Percentiles rank a stretch among this genome's conserved stretches.
Conservation (phyloP, 805 yeast species). For the Maudiozyma barnettii region DNA sequence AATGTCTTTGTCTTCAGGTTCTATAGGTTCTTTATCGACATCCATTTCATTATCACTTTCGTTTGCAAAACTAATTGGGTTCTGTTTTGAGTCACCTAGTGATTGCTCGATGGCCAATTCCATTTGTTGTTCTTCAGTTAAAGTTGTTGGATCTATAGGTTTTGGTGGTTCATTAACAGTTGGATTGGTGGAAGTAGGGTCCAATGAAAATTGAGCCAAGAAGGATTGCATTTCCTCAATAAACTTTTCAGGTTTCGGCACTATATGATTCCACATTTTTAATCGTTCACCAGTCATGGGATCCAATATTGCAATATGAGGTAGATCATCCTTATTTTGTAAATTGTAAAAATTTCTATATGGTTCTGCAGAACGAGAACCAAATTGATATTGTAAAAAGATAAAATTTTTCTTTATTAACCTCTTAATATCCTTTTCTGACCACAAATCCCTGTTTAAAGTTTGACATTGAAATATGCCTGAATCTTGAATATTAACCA, state of each 20-base stretch:
- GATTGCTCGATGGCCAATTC: constrained; percentile 67
- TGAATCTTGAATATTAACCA: constrained; percentile 80
- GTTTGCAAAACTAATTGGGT: constrained; percentile 16
- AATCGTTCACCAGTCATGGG: constrained; percentile 93
- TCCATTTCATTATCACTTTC: not conserved
- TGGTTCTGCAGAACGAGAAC: constrained; percentile 62
- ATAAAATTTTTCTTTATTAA: constrained; percentile 59
- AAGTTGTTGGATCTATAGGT: constrained; percentile 49
- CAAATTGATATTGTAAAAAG: constrained; percentile 77
- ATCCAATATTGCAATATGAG: constrained; percentile 87
- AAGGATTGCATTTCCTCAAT: constrained; percentile 62
- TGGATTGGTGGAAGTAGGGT: constrained; percentile 57
- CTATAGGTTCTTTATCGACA: not conserved
- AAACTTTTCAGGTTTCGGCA: constrained; percentile 54
- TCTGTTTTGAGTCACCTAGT: constrained; percentile 30
- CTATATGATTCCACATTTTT: constrained; percentile 58
- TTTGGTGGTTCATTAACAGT: constrained; percentile 46
- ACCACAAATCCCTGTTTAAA: constrained; percentile 90
- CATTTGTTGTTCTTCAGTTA: constrained; percentile 79
- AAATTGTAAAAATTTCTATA: constrained; percentile 69
- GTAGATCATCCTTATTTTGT: constrained; percentile 40
- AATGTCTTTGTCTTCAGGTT: constrained; percentile 30
- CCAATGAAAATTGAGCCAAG: constrained; percentile 52
- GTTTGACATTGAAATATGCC: constrained; percentile 83
- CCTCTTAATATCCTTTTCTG: constrained; percentile 53